These are phyloP conservation scores for Nicotiana paniculata DNA, from an alignment of 257 asterid genomes.

Conservation along the genomic window DNA sequence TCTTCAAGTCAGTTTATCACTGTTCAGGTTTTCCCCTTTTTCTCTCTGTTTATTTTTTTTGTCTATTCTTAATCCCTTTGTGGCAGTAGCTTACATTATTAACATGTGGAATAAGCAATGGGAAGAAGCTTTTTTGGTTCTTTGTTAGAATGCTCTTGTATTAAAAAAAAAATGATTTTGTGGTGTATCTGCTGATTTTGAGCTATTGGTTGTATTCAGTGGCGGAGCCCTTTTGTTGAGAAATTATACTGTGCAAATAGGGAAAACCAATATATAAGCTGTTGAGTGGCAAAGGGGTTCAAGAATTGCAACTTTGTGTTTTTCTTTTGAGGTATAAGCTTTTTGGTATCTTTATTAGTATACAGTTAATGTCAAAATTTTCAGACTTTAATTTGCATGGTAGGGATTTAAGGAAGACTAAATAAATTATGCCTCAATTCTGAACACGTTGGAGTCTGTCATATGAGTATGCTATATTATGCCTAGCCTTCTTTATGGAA, in stretches of 20 bases:
- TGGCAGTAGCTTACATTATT: background rate
- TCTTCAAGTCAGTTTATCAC: conserved; percentile 83
- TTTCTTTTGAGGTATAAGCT: background rate
- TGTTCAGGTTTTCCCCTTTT: conserved; percentile 54
- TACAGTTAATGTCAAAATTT: background rate
- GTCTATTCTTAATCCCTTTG: background rate
- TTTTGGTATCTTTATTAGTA: background rate
- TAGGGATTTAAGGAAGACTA: background rate
- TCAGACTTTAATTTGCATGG: background rate
- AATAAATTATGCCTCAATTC: background rate
- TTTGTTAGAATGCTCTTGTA: background rate
- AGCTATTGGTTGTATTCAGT: background rate
- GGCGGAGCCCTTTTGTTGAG: background rate
- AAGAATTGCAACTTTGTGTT: background rate
- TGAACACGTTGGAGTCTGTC: background rate
- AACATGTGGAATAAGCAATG: background rate
- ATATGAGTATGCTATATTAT: background rate
- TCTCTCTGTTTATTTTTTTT: background rate
- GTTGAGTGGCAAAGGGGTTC: background rate
- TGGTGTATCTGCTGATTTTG: background rate
- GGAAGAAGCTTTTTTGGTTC: background rate
- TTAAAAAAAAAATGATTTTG: background rate
- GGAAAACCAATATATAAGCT: background rate
- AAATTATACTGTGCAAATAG: background rate
- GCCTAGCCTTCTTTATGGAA: background rate